Evolutionary conservation across 2,329 filamentous ascomycete species (phyloP).

Genomic region (Sarocladiaceae sp.): DNA sequence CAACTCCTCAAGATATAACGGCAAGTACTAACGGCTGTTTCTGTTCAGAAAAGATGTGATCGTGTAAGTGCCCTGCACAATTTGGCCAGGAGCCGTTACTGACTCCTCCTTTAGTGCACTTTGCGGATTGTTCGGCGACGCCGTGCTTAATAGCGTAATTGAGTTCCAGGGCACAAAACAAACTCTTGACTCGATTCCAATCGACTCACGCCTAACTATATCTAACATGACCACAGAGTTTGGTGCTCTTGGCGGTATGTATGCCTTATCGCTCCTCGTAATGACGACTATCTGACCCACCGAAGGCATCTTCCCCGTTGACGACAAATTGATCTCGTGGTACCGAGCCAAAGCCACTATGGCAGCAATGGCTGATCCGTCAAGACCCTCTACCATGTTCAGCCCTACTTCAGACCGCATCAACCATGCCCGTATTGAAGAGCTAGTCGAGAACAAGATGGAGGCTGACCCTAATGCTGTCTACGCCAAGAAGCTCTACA

Average conservation of each 20-base stretch:
- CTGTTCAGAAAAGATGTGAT: slow-evolving; percentile 76
- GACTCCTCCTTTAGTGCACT: slow-evolving; percentile 46
- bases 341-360: slow-evolving; percentile 70
- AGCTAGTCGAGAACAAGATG: slow-evolving; percentile 63
- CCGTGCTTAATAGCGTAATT: slow-evolving; percentile 86
- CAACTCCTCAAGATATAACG: too few species aligned
- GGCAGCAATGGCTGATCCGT: slow-evolving; percentile 53
- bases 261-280: background rate
- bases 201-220: slow-evolving; percentile 72
- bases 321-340: slow-evolving; percentile 68
- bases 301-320: slow-evolving; percentile 68
- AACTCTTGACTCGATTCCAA: slow-evolving; percentile 66
- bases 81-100: background rate
- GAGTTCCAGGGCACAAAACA: slow-evolving; percentile 81
- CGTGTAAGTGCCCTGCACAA: slow-evolving; percentile 33
- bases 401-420: slow-evolving; percentile 53
- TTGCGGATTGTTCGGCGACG: slow-evolving; percentile 81
- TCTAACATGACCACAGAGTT: slow-evolving; percentile 81
- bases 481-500: slow-evolving; percentile 79
- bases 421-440: slow-evolving; percentile 68
- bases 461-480: slow-evolving; percentile 69
- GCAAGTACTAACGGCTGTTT: background rate
- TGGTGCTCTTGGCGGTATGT: slow-evolving; percentile 55
- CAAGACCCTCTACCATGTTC: slow-evolving; percentile 20
- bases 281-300: slow-evolving; percentile 4